Evolutionary conservation across 2,329 filamentous ascomycete species (phyloP).

Genomic region (Stachybotrys chartarum): DNA sequence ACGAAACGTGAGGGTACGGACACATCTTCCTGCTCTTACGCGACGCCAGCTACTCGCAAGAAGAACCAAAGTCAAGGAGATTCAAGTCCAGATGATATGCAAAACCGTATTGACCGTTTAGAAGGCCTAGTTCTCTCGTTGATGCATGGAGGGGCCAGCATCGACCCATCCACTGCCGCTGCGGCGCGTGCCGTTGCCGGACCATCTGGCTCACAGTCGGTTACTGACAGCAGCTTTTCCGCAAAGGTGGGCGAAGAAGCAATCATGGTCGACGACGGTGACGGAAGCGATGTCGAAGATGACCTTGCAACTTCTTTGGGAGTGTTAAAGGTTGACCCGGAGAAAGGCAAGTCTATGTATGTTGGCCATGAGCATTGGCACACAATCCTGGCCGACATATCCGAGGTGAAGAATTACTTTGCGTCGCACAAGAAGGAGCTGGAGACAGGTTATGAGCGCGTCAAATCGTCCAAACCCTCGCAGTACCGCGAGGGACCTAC

Average conservation of each 20-base stretch:
- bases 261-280: constrained; percentile 39
- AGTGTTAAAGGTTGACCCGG: constrained; percentile 72
- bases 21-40: constrained; percentile 77
- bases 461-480: constrained; percentile 60
- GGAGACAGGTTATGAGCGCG: constrained; percentile 71
- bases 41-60: constrained; percentile 61
- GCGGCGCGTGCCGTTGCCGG: constrained; percentile 16
- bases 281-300: constrained; percentile 65
- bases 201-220: constrained; percentile 27
- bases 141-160: constrained; percentile 74
- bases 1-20: constrained; percentile 82
- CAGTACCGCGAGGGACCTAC: constrained; percentile 59
- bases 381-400: constrained; percentile 70
- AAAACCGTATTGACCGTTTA: constrained; percentile 92
- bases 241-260: constrained; percentile 48
- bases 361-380: constrained; percentile 81
- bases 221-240: constrained; percentile 37
- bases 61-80: constrained; percentile 60
- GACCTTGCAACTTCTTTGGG: constrained; percentile 66
- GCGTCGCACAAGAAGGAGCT: constrained; percentile 79
- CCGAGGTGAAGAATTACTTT: constrained; percentile 93
- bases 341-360: constrained; percentile 73
- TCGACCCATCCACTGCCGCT: constrained; percentile 33
- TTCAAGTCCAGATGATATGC: constrained; percentile 84
- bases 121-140: constrained; percentile 87